Percentiles rank a stretch among this genome's conserved stretches.
Evolutionary conservation across 495 filamentous ascomycete species (phyloP).

Genomic region (Friedmanniomyces endolithicus): DNA sequence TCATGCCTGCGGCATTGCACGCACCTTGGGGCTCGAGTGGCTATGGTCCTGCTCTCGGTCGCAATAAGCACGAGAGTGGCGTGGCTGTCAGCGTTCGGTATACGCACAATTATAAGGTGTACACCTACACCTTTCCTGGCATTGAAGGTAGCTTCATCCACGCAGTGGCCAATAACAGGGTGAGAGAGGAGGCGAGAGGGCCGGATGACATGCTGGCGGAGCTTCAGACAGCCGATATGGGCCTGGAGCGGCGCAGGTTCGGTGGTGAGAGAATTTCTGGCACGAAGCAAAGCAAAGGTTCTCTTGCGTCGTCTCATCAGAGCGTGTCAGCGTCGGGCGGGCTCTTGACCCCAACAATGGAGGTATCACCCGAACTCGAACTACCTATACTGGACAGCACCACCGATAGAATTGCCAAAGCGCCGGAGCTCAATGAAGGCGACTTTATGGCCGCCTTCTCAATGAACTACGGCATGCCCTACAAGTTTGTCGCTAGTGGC

Average conservation of each 20-base stretch:
- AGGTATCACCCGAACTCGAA: neutral
- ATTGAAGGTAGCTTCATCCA: slow-evolving; percentile 50
- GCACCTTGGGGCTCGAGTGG: slow-evolving; percentile 10
- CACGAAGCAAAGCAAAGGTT: slow-evolving; percentile 25
- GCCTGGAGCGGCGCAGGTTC: slow-evolving; percentile 44
- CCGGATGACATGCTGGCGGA: slow-evolving; percentile 51
- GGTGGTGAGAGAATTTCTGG: slow-evolving; percentile 13
- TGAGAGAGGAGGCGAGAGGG: slow-evolving; percentile 41
- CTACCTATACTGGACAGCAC: neutral
- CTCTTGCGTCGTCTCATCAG: neutral
- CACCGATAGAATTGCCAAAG: neutral
- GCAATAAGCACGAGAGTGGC: slow-evolving; percentile 9
- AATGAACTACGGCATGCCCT: slow-evolving; percentile 54
- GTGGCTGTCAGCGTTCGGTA: slow-evolving; percentile 30
- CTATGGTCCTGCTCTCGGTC: slow-evolving; percentile 8
- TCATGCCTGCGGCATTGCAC: slow-evolving; percentile 12
- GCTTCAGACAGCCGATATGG: slow-evolving; percentile 47
- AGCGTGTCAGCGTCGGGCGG: neutral
- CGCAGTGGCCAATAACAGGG: slow-evolving; percentile 41
- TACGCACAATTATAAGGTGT: slow-evolving; percentile 27
- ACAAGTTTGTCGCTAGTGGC: slow-evolving; percentile 66
- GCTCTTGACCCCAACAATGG: neutral
- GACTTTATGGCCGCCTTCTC: slow-evolving; percentile 20
- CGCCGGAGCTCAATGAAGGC: slow-evolving; percentile 5
- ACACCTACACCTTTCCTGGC: slow-evolving; percentile 25